Conservation (phyloP, 1,139 yeast genomes). For the Barnettozyma hawaiiensis region DNA sequence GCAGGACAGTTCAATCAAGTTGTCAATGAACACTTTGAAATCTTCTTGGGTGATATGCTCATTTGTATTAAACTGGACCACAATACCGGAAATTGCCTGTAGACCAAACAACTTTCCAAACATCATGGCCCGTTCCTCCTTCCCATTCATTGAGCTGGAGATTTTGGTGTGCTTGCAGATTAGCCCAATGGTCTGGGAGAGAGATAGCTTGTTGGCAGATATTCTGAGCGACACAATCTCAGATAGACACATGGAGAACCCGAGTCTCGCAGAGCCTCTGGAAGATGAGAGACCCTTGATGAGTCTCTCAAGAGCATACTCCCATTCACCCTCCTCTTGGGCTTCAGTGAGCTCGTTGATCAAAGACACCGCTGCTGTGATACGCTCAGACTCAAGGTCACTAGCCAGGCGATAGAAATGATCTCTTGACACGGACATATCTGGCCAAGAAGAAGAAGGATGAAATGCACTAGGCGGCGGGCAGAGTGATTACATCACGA, state of each 20-base stretch:
- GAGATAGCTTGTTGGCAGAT: constrained; percentile 31
- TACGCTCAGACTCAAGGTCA: constrained; percentile 66
- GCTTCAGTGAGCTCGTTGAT: constrained; percentile 51
- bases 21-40: constrained; percentile 36
- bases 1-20: constrained; percentile 53
- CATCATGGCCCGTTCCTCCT: constrained; percentile 71
- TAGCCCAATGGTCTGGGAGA: constrained; percentile 23
- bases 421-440: constrained; percentile 63
- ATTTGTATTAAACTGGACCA: constrained; percentile 29
- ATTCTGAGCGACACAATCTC: constrained; percentile 55
- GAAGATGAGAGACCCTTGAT: constrained; percentile 78
- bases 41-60: constrained; percentile 28
- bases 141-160: constrained; percentile 51
- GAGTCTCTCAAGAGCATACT: constrained; percentile 72
- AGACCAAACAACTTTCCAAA: constrained; percentile 86
- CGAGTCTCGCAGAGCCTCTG: constrained; percentile 79
- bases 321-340: constrained; percentile 58
- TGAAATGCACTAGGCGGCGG: no score
- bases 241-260: constrained; percentile 83
- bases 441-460: no score
- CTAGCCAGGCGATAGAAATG: constrained; percentile 76
- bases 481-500: background rate
- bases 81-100: constrained; percentile 64
- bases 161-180: constrained; percentile 23
- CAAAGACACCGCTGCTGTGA: constrained; percentile 64